Evolutionary conservation across 176 grass and related monocot species (phyloP), one percentile per base, ranked within the genome.

Genomic region (Musa acuminata): DNA sequence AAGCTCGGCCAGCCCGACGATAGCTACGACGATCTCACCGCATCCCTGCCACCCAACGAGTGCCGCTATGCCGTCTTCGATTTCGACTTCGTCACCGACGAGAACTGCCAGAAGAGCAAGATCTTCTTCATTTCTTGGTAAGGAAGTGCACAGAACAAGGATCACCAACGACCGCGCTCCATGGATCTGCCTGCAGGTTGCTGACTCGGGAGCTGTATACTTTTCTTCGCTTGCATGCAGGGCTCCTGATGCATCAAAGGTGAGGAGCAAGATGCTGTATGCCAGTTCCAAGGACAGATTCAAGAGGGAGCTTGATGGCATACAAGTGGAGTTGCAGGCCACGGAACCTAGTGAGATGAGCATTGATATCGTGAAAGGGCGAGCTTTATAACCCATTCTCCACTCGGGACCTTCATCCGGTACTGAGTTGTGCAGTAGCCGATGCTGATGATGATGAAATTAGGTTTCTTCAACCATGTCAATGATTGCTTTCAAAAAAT

Each of bases 41-140:
- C 35, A 5, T 43, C 35, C 35, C 3, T 43, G 35, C 35, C 35
- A 4, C 35, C 35, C 35, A 43, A 43, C 35, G 35, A 43, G 35
- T 93, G 90, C 82, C 87, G 90, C 77, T 93, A 93, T 71, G 90
- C 90, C 23, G 88, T 93, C 57, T 93, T 87, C 35, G 90, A 93
- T 58, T 85, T 95, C 71, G 92, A 96, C 81, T 96, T 96, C 81
- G 77, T 84, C 59, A 83, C 92, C 63, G 73, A 67, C 9, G 92
- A 96, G 87, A 91, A 96, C 86, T 96, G 92, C 77, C 92, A 96
- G 84, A 96, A 96, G 82, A 96, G 92, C 92, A 96, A 96, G 84
- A 92, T 96, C 77, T 89, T 96, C 86, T 96, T 96, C 86, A 27
- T 65, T 2, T 12, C 22, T 12, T 65, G 63, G 63, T 65, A 65